Evolutionary conservation across 1,284 basidiomycete genomes (phyloP).

Genomic region (Rhodotorula glutinis): DNA sequence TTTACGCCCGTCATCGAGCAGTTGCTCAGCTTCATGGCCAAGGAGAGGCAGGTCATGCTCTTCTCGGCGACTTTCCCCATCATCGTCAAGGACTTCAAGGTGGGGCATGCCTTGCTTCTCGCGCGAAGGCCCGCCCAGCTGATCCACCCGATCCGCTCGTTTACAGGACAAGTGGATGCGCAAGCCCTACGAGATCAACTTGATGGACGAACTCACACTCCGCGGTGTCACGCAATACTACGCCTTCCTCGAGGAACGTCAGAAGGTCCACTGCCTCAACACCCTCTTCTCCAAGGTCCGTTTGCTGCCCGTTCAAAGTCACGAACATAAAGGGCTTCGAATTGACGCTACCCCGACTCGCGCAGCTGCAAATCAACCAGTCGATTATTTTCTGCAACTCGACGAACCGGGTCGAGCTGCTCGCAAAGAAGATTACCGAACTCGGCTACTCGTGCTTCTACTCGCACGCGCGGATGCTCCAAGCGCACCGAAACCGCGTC

Average conservation of each 20-base stretch:
- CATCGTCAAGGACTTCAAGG: slow-evolving; percentile 99
- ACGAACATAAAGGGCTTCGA: background rate
- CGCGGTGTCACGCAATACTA: slow-evolving; percentile 99
- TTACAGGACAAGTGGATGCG: slow-evolving; percentile 93
- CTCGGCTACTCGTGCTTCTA: slow-evolving; percentile 99
- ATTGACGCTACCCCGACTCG: background rate
- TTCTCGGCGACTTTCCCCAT: slow-evolving; percentile 99
- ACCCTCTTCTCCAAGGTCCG: slow-evolving; percentile 90
- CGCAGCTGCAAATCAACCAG: slow-evolving; percentile 98
- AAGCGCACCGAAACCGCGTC: slow-evolving; percentile 95
- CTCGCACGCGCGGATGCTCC: slow-evolving; percentile 99
- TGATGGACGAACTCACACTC: slow-evolving; percentile 99
- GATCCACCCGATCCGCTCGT: slow-evolving; percentile 8
- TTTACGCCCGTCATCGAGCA: slow-evolving; percentile 99
- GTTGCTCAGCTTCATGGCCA: slow-evolving; percentile 77
- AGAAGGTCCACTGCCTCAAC: slow-evolving; percentile 98
- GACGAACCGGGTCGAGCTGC: slow-evolving; percentile 96
- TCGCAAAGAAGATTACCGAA: slow-evolving; percentile 98
- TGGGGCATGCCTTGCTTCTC: slow-evolving; percentile 45
- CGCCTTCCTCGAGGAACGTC: slow-evolving; percentile 96
- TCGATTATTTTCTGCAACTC: slow-evolving; percentile 99
- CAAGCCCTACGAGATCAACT: slow-evolving; percentile 94
- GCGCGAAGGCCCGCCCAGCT: slow-evolving; percentile 7
- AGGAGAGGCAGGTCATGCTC: slow-evolving; percentile 92
- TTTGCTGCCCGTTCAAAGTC: background rate